phyloP scores from a whole-genome alignment of 2,329 filamentous ascomycete genomes.

The Elsinoe perseae region DNA sequence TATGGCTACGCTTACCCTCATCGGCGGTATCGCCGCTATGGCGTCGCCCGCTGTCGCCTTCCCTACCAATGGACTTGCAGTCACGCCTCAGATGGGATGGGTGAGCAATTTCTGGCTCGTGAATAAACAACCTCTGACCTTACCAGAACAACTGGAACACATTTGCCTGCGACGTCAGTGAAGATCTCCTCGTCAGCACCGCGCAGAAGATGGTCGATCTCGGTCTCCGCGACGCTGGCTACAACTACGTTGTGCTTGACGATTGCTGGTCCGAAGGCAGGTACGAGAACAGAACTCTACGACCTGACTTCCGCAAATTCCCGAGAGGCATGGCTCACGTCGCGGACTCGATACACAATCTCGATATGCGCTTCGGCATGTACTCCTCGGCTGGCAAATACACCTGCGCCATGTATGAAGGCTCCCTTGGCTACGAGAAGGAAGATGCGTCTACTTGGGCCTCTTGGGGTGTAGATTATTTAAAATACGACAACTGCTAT shows the following conservation, averaged over 20 bases:
- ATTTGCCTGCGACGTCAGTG: slow-evolving; percentile 42
- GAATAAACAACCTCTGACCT: slow-evolving; percentile 3
- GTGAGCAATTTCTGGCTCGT: slow-evolving; percentile 20
- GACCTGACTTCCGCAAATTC: slow-evolving; percentile 35
- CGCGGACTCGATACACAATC: slow-evolving; percentile 40
- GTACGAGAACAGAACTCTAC: slow-evolving; percentile 37
- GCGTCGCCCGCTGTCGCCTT: slow-evolving; percentile 13
- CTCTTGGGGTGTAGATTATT: slow-evolving; percentile 45
- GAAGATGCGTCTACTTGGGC: slow-evolving; percentile 48
- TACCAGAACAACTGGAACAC: slow-evolving; percentile 38
- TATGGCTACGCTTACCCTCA: background rate
- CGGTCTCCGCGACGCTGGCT: slow-evolving; percentile 43
- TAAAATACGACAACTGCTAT: slow-evolving; percentile 49
- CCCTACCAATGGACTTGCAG: slow-evolving; percentile 31
- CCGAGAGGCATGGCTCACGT: slow-evolving; percentile 43
- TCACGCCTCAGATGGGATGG: slow-evolving; percentile 35
- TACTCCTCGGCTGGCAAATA: slow-evolving; percentile 43
- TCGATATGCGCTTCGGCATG: slow-evolving; percentile 47
- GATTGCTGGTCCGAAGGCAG: slow-evolving; percentile 47
- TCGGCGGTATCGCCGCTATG: background rate
- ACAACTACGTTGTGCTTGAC: slow-evolving; percentile 46
- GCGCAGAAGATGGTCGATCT: slow-evolving; percentile 39
- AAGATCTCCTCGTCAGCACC: slow-evolving; percentile 40
- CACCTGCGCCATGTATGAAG: slow-evolving; percentile 31
- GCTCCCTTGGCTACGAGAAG: slow-evolving; percentile 42